Evolutionary conservation across 2,329 filamentous ascomycete species (phyloP).

Genomic region (Aspergillus pseudoviridinutans): DNA sequence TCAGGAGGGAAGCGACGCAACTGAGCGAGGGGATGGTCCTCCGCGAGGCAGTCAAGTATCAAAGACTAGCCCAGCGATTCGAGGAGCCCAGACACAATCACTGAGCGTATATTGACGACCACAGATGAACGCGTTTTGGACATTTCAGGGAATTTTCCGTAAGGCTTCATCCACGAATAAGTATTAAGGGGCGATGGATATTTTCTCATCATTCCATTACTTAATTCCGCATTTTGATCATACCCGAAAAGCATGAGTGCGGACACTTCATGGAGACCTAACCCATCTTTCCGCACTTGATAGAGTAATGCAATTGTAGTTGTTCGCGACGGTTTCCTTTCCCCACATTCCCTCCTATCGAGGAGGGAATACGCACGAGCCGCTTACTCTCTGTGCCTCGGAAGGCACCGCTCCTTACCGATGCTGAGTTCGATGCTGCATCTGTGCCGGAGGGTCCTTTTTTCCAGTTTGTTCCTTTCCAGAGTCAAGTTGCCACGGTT

Average conservation of each 20-base stretch:
- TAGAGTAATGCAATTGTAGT: no score
- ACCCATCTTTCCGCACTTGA: not conserved
- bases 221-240: not conserved
- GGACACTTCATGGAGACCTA: not conserved
- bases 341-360: no score
- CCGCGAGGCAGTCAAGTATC: constrained; percentile 44
- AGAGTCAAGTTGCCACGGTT: no score
- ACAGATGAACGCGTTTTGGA: no score
- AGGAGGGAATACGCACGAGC: no score
- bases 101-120: constrained; percentile 14
- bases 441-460: no score
- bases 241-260: not conserved
- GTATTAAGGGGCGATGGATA: not conserved
- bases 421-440: no score
- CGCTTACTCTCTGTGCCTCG: no score
- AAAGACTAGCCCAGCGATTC: constrained; percentile 43
- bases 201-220: not conserved
- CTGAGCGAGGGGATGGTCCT: constrained; percentile 48
- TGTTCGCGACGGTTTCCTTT: no score
- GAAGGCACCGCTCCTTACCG: no score
- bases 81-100: constrained; percentile 46
- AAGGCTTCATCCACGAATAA: not conserved
- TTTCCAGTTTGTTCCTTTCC: no score
- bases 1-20: constrained; percentile 44
- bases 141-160: not conserved